These are phyloP conservation scores for Sporothrix pallida DNA, from an alignment of 2,329 filamentous ascomycete genomes.

Conservation along the genomic window DNA sequence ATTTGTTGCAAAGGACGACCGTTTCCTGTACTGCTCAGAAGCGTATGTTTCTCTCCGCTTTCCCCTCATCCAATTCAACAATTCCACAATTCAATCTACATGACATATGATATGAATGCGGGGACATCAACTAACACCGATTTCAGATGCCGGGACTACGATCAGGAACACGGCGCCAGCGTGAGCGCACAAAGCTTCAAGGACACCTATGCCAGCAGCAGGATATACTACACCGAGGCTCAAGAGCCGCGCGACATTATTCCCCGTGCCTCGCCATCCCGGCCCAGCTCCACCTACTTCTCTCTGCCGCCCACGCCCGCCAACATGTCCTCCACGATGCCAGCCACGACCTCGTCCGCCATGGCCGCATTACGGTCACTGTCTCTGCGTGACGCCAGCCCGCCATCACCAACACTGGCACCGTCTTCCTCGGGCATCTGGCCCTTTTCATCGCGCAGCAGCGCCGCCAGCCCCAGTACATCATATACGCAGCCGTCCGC, in stretches of 20 bases:
- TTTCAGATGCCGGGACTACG: constrained; percentile 59
- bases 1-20: constrained; percentile 64
- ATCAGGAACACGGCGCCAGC: constrained; percentile 49
- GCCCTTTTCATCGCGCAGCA: constrained; percentile 60
- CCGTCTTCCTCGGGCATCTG: constrained; percentile 54
- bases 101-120: background rate
- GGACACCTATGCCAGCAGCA: constrained; percentile 32
- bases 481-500: constrained; percentile 56
- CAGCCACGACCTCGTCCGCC: constrained; percentile 55
- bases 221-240: constrained; percentile 11
- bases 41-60: constrained; percentile 52
- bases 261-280: constrained; percentile 66
- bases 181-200: constrained; percentile 37
- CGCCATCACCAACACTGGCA: constrained; percentile 55
- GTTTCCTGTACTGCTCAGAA: constrained; percentile 67
- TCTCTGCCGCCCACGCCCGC: constrained; percentile 59
- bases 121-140: constrained; percentile 5
- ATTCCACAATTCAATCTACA: background rate
- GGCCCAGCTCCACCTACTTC: constrained; percentile 61
- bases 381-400: constrained; percentile 60
- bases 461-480: constrained; percentile 58
- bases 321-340: constrained; percentile 50
- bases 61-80: background rate
- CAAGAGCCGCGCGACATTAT: constrained; percentile 66
- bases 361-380: constrained; percentile 63